Base-by-base conservation (phyloP, 2,329 filamentous ascomycete genomes). In the Claviceps arundinis region DNA sequence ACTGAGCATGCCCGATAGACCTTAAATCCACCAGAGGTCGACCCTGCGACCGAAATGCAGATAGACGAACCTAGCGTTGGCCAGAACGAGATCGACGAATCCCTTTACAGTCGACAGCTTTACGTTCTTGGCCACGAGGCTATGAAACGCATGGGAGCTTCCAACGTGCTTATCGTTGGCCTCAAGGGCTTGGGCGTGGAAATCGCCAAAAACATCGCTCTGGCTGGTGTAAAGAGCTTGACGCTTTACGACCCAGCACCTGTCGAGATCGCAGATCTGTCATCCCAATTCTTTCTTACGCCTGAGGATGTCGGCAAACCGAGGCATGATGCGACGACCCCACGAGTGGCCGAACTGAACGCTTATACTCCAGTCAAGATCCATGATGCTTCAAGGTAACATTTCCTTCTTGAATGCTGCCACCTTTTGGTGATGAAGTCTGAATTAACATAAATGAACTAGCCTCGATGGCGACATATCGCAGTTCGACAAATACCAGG, bases 61-160 rank as follows among this genome's bases (percentile, higher is more conserved):
- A 78, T 84, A 59, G 81, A 84, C 68, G 74, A 80, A 57, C 76
- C 79, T 38, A 73, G 74, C 52, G 66, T 74, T 41, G 76, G 74
- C 58, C 69, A 69, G 54, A 72, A 65, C 64, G 81, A 84, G 57
- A 86, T 86, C 72, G 82, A 86, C 61, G 82, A 86, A 66, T 82
- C 81, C 52, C 80, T 86, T 60, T 86, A 86, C 73, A 85, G 82
- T 65, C 77, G 82, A 65, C 82, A 86, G 70, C 82, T 86, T 60
- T 85, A 85, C 64, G 82, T 85, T 55, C 68, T 84, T 50, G 81
- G 81, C 57, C 81, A 85, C 62, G 81, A 84, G 69, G 93, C 93
- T 59, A 98, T 98, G 93, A 97, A 95, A 78, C 89, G 93, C 64
- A 98, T 98, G 93, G 82, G 90, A 64, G 87, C 89, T 56, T 97